Base-by-base conservation (phyloP, 1,284 basidiomycete species). In the Trametes hirsuta region DNA sequence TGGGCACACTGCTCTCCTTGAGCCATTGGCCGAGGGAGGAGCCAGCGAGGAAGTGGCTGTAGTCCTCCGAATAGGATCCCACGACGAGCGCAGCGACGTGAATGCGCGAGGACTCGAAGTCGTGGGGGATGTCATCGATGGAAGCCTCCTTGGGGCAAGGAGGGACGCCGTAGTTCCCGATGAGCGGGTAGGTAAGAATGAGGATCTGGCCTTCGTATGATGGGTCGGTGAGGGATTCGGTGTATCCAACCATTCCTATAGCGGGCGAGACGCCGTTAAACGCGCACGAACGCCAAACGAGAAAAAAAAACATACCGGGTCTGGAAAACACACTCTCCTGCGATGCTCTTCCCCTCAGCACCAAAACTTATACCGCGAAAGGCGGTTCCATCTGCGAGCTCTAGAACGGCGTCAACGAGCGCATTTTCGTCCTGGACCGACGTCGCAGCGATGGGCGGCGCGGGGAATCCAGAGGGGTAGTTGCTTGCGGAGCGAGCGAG, bases 311-410 rank as follows among this genome's bases (percentile, higher is more conserved):
- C 91, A 77, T 72, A 97, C 97, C 97, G n/a, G 55, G 97, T 99
- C 81, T 98, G 97, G 81, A 99, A 99, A 73, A 99, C 97, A 75
- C 97, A 98, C 85, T 99, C 97, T 69, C 97, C 97, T 22, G 95
- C 85, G 52, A 98, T 82, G 75, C 93, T 96, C 80, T 95, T 97
- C 56, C 85, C 86, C 69, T 93, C 83, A 3, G 95, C 95, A 70
- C 97, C 97, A 73, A 99, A 99, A 73, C 91, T 94, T 73, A 94
- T 90, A 49, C 97, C 97, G 58, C 89, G 83, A 71, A 89, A 94
- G 1, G 93, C 89, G 61, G 93, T 87, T 12, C 97, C 97, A 77
- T 99, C 97, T 53, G 86, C 86, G 58, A 99, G 84, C 77, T 99
- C 95, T 61, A 99, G 83, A 49, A 98, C 87, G 1, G 85, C 86